Conservation (phyloP, 768 basidiomycete species). For the Hypsizygus marmoreus region DNA sequence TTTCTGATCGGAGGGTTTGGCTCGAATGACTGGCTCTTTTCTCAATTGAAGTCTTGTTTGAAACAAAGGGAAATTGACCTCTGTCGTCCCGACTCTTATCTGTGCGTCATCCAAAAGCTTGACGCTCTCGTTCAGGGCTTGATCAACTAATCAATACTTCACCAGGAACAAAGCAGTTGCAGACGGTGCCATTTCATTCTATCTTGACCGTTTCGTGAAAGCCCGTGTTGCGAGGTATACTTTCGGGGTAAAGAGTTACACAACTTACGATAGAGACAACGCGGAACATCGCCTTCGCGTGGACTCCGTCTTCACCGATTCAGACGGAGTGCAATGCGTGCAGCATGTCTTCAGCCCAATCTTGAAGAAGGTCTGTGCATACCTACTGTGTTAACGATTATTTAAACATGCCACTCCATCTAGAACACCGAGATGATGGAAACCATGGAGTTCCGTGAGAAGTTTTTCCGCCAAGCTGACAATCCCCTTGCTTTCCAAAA, state of each 20-base stretch:
- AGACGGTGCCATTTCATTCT: conserved; percentile 31
- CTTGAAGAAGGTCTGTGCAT: conserved; percentile 7
- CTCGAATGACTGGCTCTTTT: conserved; percentile 50
- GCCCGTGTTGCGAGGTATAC: too few relatives aligned
- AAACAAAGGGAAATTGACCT: conserved; percentile 33
- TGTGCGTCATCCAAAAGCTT: too few relatives aligned
- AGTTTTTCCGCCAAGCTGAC: conserved; percentile 4
- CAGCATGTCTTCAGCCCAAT: conserved; percentile 8
- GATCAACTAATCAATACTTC: too few relatives aligned
- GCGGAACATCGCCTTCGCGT: conserved; percentile 4
- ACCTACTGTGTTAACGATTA: too few relatives aligned
- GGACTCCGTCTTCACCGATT: conserved; percentile 2
- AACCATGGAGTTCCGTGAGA: conserved; percentile 11
- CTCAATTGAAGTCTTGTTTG: conserved; percentile 38
- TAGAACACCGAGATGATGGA: conserved; percentile 15
- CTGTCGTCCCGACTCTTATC: conserved; percentile 44
- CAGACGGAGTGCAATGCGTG: conserved; percentile 7
- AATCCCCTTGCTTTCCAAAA: conserved; percentile 2
- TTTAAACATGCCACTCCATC: too few relatives aligned
- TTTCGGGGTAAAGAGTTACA: too few relatives aligned
- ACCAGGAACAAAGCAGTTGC: conserved; percentile 35
- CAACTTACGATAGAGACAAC: too few relatives aligned
- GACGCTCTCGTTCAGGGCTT: too few relatives aligned
- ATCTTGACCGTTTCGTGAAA: conserved; percentile 29
- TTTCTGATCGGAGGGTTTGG: conserved; percentile 58